These are phyloP conservation scores for Sarcomyxa edulis DNA, from an alignment of 768 basidiomycete species.

Conservation along the genomic window DNA sequence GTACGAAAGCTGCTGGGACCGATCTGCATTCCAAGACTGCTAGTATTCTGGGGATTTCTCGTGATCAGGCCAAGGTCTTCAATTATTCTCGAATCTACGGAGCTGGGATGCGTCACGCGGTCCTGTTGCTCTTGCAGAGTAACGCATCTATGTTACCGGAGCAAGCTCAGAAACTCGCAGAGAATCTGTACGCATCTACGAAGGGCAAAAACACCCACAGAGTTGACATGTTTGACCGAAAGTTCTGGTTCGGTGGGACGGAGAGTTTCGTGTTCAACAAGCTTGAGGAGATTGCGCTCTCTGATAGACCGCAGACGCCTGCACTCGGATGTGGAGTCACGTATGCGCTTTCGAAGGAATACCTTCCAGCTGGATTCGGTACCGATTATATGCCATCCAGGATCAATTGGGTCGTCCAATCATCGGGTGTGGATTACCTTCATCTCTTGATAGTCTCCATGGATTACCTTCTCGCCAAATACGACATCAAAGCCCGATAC, in stretches of 20 bases:
- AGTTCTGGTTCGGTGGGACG: conserved; percentile 96
- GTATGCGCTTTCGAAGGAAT: conserved; percentile 84
- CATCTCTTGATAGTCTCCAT: conserved; percentile 95
- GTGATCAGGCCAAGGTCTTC: conserved; percentile 97
- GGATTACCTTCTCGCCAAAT: conserved; percentile 78
- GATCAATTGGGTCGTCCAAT: conserved; percentile 99
- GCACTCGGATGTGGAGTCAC: conserved; percentile 94
- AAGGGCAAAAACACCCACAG: conserved; percentile 88
- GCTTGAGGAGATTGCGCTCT: conserved; percentile 89
- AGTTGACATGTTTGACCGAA: conserved; percentile 65
- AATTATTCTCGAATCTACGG: conserved; percentile 99
- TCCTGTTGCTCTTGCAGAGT: conserved; percentile 80
- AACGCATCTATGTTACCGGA: conserved; percentile 76
- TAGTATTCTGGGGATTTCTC: conserved; percentile 83
- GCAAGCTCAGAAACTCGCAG: conserved; percentile 74
- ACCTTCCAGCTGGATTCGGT: conserved; percentile 77
- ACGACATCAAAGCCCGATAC: conserved; percentile 85
- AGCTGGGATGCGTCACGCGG: conserved; percentile 94
- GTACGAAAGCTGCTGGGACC: conserved; percentile 90
- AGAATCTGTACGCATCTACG: conserved; percentile 85
- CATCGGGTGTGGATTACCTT: conserved; percentile 96
- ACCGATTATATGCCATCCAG: conserved; percentile 91
- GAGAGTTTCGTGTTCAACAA: conserved; percentile 98
- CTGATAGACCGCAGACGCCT: conserved; percentile 83
- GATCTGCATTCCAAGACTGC: conserved; percentile 98